These are phyloP conservation scores for Neonectria sp. DNA, from an alignment of 2,329 filamentous ascomycete species.

Conservation along the genomic window DNA sequence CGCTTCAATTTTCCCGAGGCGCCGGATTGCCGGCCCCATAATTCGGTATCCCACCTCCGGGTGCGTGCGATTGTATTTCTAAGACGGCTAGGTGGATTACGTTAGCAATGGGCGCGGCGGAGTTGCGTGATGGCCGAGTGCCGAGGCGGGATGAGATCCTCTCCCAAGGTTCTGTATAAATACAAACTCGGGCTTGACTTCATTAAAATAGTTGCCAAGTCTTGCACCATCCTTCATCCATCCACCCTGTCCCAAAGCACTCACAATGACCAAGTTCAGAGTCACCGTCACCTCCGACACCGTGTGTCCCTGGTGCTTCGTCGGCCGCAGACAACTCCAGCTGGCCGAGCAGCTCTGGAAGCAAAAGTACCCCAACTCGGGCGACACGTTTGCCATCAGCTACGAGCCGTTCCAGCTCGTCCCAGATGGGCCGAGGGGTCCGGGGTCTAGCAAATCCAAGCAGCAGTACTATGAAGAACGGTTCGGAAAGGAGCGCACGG, in stretches of 20 bases:
- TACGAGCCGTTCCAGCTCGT: conserved; percentile 64
- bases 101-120: conserved; percentile 15
- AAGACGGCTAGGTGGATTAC: conserved; percentile 22
- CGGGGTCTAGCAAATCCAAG: conserved; percentile 54
- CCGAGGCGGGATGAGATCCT: conserved; percentile 4
- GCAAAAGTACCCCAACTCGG: conserved; percentile 56
- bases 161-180: conserved; percentile 1
- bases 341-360: conserved; percentile 61
- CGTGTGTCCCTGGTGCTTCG: conserved; percentile 67
- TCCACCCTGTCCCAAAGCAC: not conserved
- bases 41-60: conserved; percentile 21
- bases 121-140: conserved; percentile 6
- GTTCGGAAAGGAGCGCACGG: conserved; percentile 77
- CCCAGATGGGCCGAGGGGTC: conserved; percentile 52
- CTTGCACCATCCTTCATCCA: not conserved
- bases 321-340: conserved; percentile 63
- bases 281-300: conserved; percentile 66
- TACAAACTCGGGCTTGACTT: not conserved
- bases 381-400: conserved; percentile 71
- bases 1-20: not conserved
- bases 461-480: conserved; percentile 53
- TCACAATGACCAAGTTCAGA: conserved; percentile 71
- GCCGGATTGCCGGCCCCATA: conserved; percentile 11
- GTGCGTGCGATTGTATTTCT: conserved; percentile 17
- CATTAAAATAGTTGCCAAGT: not conserved